phyloP scores from a whole-genome alignment of 768 basidiomycete genomes.

The Vararia minispora region DNA sequence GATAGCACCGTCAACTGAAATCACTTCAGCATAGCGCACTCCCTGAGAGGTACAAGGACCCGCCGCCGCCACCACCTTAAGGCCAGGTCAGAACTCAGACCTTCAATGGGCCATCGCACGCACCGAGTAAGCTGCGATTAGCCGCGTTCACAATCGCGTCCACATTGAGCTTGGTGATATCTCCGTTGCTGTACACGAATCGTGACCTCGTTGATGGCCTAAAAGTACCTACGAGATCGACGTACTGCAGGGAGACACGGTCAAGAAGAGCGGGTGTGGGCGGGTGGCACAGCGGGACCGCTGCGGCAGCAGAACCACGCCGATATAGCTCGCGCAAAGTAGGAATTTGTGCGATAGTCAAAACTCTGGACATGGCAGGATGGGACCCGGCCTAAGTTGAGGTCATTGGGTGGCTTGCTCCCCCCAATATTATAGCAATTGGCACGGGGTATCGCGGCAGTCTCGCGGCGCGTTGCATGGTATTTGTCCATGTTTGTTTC shows the following conservation, averaged over 20 bases:
- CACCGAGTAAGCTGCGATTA: conserved; percentile 61
- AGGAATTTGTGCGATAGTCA: conserved; percentile 36
- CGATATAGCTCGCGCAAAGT: conserved; percentile 48
- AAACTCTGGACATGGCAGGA: conserved; percentile 1
- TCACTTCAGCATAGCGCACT: conserved; percentile 2
- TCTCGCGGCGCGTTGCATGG: too few species aligned
- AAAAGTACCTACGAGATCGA: conserved; percentile 6
- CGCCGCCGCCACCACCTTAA: conserved; percentile 70
- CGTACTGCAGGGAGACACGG: conserved; percentile 61
- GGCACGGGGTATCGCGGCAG: too few species aligned
- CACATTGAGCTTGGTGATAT: conserved; percentile 61
- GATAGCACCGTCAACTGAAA: conserved; percentile 71
- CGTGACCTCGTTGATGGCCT: neutral
- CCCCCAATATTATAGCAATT: too few species aligned
- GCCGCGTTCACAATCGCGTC: conserved; percentile 81
- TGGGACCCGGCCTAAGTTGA: neutral
- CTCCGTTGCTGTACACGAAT: conserved; percentile 47
- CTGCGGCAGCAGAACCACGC: conserved; percentile 26
- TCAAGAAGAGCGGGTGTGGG: conserved; percentile 32
- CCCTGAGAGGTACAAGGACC: conserved; percentile 12
- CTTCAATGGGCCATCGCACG: conserved; percentile 5
- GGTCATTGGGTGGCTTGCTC: too few species aligned
- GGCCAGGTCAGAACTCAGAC: neutral
- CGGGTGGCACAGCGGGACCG: conserved; percentile 25
- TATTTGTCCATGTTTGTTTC: too few species aligned